Conservation (phyloP, 1,284 basidiomycete genomes). For the Malassezia psittaci region DNA sequence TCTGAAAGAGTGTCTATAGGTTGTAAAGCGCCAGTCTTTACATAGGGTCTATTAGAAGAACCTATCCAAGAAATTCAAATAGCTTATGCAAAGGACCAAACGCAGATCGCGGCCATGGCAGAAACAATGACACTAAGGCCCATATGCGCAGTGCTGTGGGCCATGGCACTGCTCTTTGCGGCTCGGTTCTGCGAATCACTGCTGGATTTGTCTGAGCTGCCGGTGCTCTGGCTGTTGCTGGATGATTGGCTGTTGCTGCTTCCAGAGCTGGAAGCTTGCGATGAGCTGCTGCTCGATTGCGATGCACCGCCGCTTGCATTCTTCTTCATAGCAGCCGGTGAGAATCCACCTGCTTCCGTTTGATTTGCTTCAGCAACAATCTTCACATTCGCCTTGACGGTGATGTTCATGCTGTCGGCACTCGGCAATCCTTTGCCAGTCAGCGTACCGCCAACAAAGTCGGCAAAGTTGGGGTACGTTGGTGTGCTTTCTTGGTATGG, state of each 20-base stretch:
- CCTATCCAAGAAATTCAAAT: neutral
- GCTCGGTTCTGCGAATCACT: neutral
- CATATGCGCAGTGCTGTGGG: neutral
- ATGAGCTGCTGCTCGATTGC: neutral
- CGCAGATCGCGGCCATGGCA: neutral
- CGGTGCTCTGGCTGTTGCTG: neutral
- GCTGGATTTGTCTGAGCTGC: neutral
- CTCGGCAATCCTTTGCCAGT: slow-evolving; percentile 28
- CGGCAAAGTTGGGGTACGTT: slow-evolving; percentile 44
- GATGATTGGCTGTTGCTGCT: neutral
- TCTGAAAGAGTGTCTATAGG: too few relatives aligned
- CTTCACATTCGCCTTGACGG: slow-evolving; percentile 3
- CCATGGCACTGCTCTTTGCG: neutral
- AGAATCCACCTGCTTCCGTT: slow-evolving; percentile 1
- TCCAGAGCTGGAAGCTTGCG: neutral
- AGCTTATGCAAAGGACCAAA: neutral
- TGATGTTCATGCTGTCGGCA: slow-evolving; percentile 23
- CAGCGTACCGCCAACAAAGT: slow-evolving; percentile 34
- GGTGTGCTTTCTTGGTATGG: slow-evolving; percentile 50
- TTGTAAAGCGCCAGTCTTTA: too few relatives aligned
- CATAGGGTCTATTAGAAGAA: too few relatives aligned
- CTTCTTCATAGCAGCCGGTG: slow-evolving; percentile 1
- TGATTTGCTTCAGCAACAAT: neutral
- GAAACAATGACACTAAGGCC: neutral
- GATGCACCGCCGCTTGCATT: neutral